Conservation (phyloP, 805 yeast species). For the Metschnikowia cubensis region DNA sequence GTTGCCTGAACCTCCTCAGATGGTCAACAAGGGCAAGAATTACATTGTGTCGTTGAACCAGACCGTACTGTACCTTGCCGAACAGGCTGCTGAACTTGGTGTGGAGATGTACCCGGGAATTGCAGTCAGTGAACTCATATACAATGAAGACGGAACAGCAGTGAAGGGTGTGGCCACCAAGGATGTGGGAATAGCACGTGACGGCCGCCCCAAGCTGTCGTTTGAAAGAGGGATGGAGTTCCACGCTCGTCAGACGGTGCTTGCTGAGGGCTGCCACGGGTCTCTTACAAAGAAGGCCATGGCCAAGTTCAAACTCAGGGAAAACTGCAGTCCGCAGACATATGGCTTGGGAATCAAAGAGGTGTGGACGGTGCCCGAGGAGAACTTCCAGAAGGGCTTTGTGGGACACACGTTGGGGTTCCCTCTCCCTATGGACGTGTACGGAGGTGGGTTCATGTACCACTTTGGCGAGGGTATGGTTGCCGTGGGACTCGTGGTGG, state of each 20-base stretch:
- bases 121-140: slow-evolving; percentile 75
- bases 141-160: slow-evolving; percentile 44
- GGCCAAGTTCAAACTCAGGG: slow-evolving; percentile 62
- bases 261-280: slow-evolving; percentile 99
- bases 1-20: slow-evolving; percentile 90
- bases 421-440: slow-evolving; percentile 69
- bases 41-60: slow-evolving; percentile 80
- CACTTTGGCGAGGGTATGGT: slow-evolving; percentile 94
- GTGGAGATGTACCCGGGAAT: slow-evolving; percentile 93
- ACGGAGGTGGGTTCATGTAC: slow-evolving; percentile 97
- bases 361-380: slow-evolving; percentile 91
- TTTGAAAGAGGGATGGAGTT: slow-evolving; percentile 98
- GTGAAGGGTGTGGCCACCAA: slow-evolving; percentile 91
- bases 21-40: slow-evolving; percentile 76
- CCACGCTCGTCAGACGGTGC: slow-evolving; percentile 80
- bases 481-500: slow-evolving; percentile 89
- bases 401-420: slow-evolving; percentile 88
- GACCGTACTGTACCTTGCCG: slow-evolving; percentile 78
- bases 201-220: slow-evolving; percentile 73
- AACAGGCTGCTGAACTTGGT: slow-evolving; percentile 87
- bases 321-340: slow-evolving; percentile 69
- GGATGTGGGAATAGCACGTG: slow-evolving; percentile 79
- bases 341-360: slow-evolving; percentile 96
- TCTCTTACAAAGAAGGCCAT: slow-evolving; percentile 79
- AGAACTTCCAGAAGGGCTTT: slow-evolving; percentile 72